A percentile compares a stretch with the other conserved stretches of the same genome.
Conservation (phyloP, 331 rosid genomes). For the Cydonia oblonga region DNA sequence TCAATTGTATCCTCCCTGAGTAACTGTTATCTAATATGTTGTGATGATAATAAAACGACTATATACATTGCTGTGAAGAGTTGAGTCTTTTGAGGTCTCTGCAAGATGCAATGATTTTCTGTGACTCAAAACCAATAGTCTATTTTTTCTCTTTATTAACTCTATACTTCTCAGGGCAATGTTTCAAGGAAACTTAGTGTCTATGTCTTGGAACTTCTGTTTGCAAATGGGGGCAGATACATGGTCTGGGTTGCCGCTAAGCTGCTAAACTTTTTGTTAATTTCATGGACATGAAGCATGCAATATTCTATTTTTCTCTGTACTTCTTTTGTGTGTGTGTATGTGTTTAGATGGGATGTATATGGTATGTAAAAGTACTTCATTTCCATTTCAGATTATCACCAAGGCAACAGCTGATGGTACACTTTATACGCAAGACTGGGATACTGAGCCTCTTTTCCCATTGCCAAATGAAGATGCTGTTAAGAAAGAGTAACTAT, state of each 20-base stretch:
- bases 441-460: conserved; percentile 94
- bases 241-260: background rate
- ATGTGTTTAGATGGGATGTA: background rate
- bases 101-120: background rate
- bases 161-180: background rate
- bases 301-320: background rate
- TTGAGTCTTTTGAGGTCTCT: background rate
- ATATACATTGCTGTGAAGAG: background rate
- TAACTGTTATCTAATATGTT: background rate
- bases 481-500: conserved; percentile 38
- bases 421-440: conserved; percentile 62
- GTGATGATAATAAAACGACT: background rate
- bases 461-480: conserved; percentile 57
- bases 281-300: background rate
- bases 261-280: background rate
- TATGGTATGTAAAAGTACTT: background rate
- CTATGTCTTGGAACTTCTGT: background rate
- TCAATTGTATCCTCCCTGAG: background rate
- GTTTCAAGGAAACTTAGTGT: background rate
- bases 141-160: background rate
- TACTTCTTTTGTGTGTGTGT: background rate
- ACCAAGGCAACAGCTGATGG: conserved; percentile 94
- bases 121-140: background rate
- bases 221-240: too few relatives aligned
- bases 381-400: conserved; percentile 52